Conservation (phyloP, 495 filamentous ascomycete species). For the Daldinia bambusicola region DNA sequence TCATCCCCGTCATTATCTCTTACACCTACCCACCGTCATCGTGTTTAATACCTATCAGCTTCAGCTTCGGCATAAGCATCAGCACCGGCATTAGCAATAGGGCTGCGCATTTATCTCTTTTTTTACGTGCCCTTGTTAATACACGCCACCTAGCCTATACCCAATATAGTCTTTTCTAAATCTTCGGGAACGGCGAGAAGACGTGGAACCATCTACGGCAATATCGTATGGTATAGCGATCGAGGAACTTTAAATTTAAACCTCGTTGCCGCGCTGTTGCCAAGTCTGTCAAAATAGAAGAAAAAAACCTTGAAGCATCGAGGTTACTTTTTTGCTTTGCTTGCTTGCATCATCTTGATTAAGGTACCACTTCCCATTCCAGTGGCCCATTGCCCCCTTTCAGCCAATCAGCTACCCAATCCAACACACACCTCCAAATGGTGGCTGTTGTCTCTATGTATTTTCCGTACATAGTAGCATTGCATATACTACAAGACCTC, state of each 20-base stretch:
- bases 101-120: slow-evolving; percentile 33
- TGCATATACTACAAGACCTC: slow-evolving; percentile 16
- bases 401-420: slow-evolving; percentile 2
- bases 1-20: slow-evolving; percentile 15
- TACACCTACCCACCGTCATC: slow-evolving; percentile 22
- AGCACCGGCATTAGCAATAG: slow-evolving; percentile 20
- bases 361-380: slow-evolving; percentile 36
- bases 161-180: slow-evolving; percentile 11
- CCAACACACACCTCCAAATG: slow-evolving; percentile 19
- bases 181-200: not conserved
- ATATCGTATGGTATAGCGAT: slow-evolving; percentile 15
- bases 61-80: not conserved
- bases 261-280: slow-evolving; percentile 16
- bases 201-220: slow-evolving; percentile 27
- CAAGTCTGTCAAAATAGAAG: slow-evolving; percentile 6
- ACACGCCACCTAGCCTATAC: slow-evolving; percentile 13
- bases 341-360: slow-evolving; percentile 40
- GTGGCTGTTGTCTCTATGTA: slow-evolving; percentile 6
- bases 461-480: slow-evolving; percentile 15
- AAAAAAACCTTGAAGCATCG: slow-evolving; percentile 21
- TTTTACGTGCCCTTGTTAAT: not conserved
- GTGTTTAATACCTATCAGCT: slow-evolving; percentile 27
- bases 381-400: slow-evolving; percentile 29
- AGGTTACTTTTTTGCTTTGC: slow-evolving; percentile 21
- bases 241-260: slow-evolving; percentile 15